Evolutionary conservation across 2,329 filamentous ascomycete genomes (phyloP).

Genomic region (Pestalotiopsis sp.): DNA sequence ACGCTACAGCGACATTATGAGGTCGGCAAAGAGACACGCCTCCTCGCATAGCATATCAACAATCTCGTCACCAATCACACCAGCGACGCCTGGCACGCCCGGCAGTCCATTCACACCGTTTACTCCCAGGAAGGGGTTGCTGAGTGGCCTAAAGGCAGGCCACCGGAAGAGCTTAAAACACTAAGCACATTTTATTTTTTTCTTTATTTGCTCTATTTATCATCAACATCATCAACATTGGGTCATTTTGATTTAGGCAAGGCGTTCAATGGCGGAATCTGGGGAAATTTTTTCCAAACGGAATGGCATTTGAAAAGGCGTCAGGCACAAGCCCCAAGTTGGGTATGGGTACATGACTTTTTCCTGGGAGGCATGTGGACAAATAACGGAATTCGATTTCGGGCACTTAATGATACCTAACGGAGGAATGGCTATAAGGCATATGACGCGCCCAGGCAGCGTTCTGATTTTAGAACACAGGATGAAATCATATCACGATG

Average conservation of each 20-base stretch:
- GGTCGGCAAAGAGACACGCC: constrained; percentile 44
- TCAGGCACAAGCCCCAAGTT: not conserved
- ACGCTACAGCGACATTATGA: constrained; percentile 52
- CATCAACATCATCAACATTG: not conserved
- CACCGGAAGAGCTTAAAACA: constrained; percentile 44
- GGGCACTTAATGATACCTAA: constrained; percentile 13
- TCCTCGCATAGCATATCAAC: constrained; percentile 23
- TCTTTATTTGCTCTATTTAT: not conserved
- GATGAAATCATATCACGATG: constrained; percentile 13
- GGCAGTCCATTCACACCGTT: constrained; percentile 2
- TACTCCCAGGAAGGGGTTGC: constrained; percentile 32
- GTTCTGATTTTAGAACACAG: not conserved
- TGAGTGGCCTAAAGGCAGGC: constrained; percentile 37
- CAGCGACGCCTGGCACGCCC: constrained; percentile 11
- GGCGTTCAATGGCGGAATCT: not conserved
- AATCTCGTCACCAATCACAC: constrained; percentile 24
- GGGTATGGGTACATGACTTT: constrained; percentile 8
- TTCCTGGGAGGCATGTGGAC: not conserved
- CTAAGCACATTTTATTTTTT: constrained; percentile 17
- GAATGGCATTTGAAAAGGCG: constrained; percentile 2
- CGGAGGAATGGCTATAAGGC: not conserved
- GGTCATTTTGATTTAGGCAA: not conserved
- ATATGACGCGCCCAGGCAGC: not conserved
- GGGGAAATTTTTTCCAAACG: not conserved
- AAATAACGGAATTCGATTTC: not conserved